These are phyloP conservation scores for Gracilariopsis chorda DNA, from an alignment of 23 red algal species.

Conservation along the genomic window DNA sequence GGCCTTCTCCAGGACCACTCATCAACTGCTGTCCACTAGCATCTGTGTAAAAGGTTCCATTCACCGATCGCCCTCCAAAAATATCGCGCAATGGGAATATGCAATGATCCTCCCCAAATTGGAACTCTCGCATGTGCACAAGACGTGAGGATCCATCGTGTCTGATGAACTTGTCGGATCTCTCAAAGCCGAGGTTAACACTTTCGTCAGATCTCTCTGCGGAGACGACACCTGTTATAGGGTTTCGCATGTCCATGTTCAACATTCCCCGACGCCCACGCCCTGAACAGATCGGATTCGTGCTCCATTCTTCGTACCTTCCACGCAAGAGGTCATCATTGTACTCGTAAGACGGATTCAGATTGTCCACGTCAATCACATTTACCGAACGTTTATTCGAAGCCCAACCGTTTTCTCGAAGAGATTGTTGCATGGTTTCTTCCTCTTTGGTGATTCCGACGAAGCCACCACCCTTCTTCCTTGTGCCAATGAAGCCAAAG, in stretches of 20 bases:
- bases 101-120: constrained; percentile 1
- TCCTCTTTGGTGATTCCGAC: constrained; percentile 1
- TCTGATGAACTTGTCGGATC: background rate
- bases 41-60: constrained; percentile 54
- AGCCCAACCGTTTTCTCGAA: background rate
- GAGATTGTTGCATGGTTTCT: background rate
- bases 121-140: background rate
- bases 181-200: background rate
- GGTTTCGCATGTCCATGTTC: constrained; percentile 24
- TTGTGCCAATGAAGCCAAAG: constrained; percentile 35
- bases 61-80: background rate
- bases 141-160: background rate
- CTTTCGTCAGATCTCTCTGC: background rate
- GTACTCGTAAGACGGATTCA: constrained; percentile 13
- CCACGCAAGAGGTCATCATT: constrained; percentile 13
- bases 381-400: constrained; percentile 17
- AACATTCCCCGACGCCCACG: constrained; percentile 2
- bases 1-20: constrained; percentile 8
- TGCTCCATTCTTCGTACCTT: constrained; percentile 55
- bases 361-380: constrained; percentile 17
- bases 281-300: background rate
- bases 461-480: constrained; percentile 1
- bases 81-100: background rate
- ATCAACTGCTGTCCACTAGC: background rate
- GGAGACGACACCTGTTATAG: constrained; percentile 12